A percentile compares a stretch with the other conserved stretches of the same genome.
These are phyloP conservation scores for Nepenthes mirabilis DNA, from an alignment of 148 eudicot species.

Conservation along the genomic window DNA sequence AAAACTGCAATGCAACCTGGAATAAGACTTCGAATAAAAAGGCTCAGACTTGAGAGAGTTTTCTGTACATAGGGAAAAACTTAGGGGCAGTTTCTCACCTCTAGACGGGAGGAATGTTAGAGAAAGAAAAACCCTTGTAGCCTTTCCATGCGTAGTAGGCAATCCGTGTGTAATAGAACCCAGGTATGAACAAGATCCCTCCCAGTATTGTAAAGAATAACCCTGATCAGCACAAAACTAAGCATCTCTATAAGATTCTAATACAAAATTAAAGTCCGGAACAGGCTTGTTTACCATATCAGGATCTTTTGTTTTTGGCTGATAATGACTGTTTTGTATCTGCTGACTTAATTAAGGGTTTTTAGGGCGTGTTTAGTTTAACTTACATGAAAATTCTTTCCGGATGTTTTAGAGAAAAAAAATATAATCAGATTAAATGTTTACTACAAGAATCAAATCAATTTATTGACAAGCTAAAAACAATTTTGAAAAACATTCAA, in stretches of 20 bases:
- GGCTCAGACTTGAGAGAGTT: neutral
- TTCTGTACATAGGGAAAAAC: constrained; percentile 13
- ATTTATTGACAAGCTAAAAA: too few relatives aligned
- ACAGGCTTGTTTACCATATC: too few relatives aligned
- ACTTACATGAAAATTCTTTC: too few relatives aligned
- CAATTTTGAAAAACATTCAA: too few relatives aligned
- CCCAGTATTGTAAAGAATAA: constrained; percentile 79
- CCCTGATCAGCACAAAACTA: constrained; percentile 27
- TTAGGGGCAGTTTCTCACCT: constrained; percentile 14
- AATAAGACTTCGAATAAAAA: neutral
- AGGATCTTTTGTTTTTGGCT: too few relatives aligned
- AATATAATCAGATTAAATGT: too few relatives aligned
- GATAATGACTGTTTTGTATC: too few relatives aligned
- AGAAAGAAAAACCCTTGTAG: constrained; percentile 90
- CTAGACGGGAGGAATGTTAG: constrained; percentile 87
- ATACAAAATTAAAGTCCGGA: too few relatives aligned
- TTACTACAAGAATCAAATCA: too few relatives aligned
- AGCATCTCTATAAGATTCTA: neutral
- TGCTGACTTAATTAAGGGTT: too few relatives aligned
- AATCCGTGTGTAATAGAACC: constrained; percentile 90
- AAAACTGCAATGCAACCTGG: neutral
- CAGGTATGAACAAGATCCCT: constrained; percentile 76
- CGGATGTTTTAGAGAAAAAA: too few relatives aligned
- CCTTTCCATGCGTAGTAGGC: constrained; percentile 98
- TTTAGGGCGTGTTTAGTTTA: too few relatives aligned